Evolutionary conservation across 129 eudicot species (phyloP), one percentile per base, ranked within the genome.

Genomic region (Saposhnikovia divaricata): DNA sequence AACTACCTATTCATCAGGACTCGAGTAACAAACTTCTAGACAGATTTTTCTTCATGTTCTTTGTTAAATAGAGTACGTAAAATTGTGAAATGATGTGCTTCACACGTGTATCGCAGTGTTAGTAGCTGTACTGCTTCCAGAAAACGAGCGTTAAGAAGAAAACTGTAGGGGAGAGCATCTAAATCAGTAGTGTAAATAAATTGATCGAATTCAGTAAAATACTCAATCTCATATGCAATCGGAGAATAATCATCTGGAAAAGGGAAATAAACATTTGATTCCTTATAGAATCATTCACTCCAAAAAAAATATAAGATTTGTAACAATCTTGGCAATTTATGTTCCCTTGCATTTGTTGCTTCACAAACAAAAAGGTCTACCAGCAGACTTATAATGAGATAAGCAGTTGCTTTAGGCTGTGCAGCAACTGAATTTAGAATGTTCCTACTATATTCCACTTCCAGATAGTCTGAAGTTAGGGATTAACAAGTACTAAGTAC

Each of bases 381-480:
- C 81, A 80, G 81, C 74, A 80, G 76, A 77, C 84, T 82, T 72
- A 81, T 75, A 76, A 82, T 51, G 77, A 69, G 79, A 78, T 78
- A 78, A 85, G 81, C 66, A 74, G 38, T 78, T 61, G 25, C 83
- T 75, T 70, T 80, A 79, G 80, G 84, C 77, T 76, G 39, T 83
- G 80, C 72, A 77, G 59, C 80, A 85, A 77, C 77, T 50, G 80
- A 45, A 75, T 75, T n/a, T 14, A 76, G 78, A 77, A 86, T 80
- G 9, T 68, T 28, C 73, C 18, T 12, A 46, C 53, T 73, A 44
- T 73, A 44, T 73, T 44, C 38, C 53, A 73, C 55, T 28, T 25
- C 47, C 59, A 84, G 87, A 84, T 82, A 83, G 80, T 86, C 92
- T 84, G 84, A 80, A 82, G 85, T 71, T 15, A 34, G 74, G 16